Conservation (phyloP, 2,329 filamentous ascomycete species). For the Zasmidium cellare region DNA sequence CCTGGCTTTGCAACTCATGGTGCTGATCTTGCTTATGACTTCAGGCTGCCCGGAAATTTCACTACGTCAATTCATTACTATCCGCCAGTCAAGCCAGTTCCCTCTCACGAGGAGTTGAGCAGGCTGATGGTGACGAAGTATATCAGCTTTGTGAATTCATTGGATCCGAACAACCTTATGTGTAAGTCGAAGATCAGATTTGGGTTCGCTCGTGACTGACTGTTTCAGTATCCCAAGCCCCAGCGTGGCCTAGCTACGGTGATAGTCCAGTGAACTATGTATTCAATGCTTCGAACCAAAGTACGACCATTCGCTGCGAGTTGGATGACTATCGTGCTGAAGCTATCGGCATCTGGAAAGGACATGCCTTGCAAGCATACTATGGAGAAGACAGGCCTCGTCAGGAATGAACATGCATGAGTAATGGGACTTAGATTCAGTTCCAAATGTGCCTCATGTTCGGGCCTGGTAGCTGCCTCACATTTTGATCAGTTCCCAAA, state of each 20-base stretch:
- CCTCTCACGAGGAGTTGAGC: constrained; percentile 47
- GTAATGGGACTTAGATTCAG: no score
- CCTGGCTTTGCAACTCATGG: neutral
- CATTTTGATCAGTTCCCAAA: no score
- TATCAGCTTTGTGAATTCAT: constrained; percentile 67
- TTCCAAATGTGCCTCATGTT: no score
- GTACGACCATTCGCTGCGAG: neutral
- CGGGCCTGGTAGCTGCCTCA: no score
- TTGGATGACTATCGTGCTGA: neutral
- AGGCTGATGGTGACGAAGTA: constrained; percentile 69
- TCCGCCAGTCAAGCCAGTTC: neutral
- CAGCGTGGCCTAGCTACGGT: neutral
- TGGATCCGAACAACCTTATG: constrained; percentile 63
- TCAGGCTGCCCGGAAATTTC: neutral
- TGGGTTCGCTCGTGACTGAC: neutral
- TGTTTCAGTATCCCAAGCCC: neutral
- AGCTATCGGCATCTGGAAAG: neutral
- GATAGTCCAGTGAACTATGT: neutral
- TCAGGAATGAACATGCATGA: neutral
- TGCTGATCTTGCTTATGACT: neutral
- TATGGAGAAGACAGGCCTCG: neutral
- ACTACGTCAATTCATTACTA: neutral
- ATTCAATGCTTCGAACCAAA: neutral
- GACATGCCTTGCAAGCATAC: neutral
- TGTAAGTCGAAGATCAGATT: neutral